Conservation (phyloP, 148 eudicot species). For the Arbutus unedo region DNA sequence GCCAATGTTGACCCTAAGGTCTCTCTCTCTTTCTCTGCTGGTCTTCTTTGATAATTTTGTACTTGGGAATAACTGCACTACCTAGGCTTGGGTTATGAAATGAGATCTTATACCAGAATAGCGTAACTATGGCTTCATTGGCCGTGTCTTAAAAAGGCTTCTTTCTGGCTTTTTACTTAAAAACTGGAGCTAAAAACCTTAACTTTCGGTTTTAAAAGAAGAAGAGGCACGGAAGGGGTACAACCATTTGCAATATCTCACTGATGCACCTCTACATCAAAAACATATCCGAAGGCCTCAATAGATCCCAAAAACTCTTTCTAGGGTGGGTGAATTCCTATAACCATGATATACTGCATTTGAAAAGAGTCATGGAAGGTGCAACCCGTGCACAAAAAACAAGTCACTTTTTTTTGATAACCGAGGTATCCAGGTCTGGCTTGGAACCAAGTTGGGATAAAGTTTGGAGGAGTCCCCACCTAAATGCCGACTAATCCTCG, state of each 20-base stretch:
- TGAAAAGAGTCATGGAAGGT: neutral
- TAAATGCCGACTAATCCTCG: too few relatives aligned
- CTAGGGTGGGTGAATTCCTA: neutral
- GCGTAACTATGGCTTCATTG: neutral
- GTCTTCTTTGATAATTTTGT: neutral
- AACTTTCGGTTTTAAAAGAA: too few relatives aligned
- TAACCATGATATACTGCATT: neutral
- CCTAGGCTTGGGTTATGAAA: neutral
- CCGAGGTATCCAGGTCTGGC: too few relatives aligned
- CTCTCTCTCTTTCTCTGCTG: slow-evolving; percentile 11
- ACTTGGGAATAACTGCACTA: neutral
- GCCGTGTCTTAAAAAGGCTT: neutral
- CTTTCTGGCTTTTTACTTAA: neutral
- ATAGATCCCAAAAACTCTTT: neutral
- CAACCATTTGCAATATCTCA: neutral
- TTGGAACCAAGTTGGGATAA: too few relatives aligned
- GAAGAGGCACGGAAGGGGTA: neutral
- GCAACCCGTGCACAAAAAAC: neutral
- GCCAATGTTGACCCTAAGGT: slow-evolving; percentile 77
- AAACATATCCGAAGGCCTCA: neutral
- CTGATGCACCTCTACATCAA: neutral
- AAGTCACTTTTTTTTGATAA: too few relatives aligned
- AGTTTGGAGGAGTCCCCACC: too few relatives aligned
- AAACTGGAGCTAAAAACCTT: too few relatives aligned
- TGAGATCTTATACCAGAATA: neutral